Percentiles rank a stretch among this genome's conserved stretches.
phyloP scores from a whole-genome alignment of 2,329 filamentous ascomycete species.

The Aspergillus fischeri region DNA sequence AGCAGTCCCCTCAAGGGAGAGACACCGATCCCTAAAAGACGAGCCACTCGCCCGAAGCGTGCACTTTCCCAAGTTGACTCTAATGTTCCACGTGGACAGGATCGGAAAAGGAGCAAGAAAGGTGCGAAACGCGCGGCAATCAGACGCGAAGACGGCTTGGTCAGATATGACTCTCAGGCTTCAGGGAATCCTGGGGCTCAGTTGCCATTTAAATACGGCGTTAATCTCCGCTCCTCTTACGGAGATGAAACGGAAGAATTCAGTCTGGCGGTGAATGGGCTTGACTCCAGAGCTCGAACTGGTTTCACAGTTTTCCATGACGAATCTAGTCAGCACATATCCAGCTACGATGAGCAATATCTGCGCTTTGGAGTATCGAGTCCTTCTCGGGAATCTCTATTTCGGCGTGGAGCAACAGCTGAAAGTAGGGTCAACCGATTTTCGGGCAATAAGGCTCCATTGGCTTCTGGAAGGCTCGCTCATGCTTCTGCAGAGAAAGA shows the following conservation, averaged over 20 bases:
- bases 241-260: slow-evolving; percentile 31
- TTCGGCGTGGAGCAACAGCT: slow-evolving; percentile 11
- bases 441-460: slow-evolving; percentile 10
- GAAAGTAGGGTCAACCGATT: slow-evolving; percentile 9
- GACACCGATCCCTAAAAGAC: slow-evolving; percentile 38
- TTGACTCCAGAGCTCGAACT: slow-evolving; percentile 25
- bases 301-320: slow-evolving; percentile 39
- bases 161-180: slow-evolving; percentile 15
- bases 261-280: slow-evolving; percentile 27
- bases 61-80: slow-evolving; percentile 29
- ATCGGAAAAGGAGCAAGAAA: slow-evolving; percentile 24
- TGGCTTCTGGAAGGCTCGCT: slow-evolving; percentile 7
- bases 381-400: slow-evolving; percentile 19
- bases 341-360: slow-evolving; percentile 8
- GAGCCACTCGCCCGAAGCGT: slow-evolving; percentile 28
- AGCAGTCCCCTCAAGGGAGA: slow-evolving; percentile 45
- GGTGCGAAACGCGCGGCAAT: slow-evolving; percentile 5
- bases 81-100: slow-evolving; percentile 28
- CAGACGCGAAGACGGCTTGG: slow-evolving; percentile 9
- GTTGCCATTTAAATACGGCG: slow-evolving; percentile 15
- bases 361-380: slow-evolving; percentile 10
- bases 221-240: slow-evolving; percentile 16
- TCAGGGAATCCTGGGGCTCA: slow-evolving; percentile 17
- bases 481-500: slow-evolving; percentile 27
- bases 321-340: slow-evolving; percentile 10